phyloP scores from a whole-genome alignment of 371 early-diverging fungal genomes.

The Massospora cicadina region DNA sequence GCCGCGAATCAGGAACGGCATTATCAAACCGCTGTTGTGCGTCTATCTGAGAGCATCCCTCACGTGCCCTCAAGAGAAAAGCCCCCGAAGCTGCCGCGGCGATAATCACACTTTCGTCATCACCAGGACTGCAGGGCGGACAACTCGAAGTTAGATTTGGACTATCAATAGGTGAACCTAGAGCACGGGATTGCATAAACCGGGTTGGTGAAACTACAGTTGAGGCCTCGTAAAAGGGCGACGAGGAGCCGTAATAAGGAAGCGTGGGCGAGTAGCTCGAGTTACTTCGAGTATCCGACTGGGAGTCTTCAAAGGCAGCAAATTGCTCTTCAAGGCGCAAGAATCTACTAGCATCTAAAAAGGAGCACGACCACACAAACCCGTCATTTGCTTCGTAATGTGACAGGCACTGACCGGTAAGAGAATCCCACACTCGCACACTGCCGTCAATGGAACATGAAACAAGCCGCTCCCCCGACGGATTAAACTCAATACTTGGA shows the following conservation, averaged over 20 bases:
- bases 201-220: background rate
- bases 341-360: background rate
- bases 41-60: slow-evolving; percentile 7
- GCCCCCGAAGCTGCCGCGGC: background rate
- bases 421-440: slow-evolving; percentile 28
- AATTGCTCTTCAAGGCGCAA: background rate
- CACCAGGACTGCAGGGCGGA: background rate
- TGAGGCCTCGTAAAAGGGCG: background rate
- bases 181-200: background rate
- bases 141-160: background rate
- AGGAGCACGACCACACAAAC: slow-evolving; percentile 4
- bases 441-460: slow-evolving; percentile 34
- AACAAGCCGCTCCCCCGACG: slow-evolving; percentile 29
- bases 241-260: too few relatives aligned
- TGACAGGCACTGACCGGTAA: slow-evolving; percentile 12
- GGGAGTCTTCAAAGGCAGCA: slow-evolving; percentile 6
- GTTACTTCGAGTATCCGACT: background rate
- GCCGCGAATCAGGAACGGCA: slow-evolving; percentile 5
- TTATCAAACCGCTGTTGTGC: background rate
- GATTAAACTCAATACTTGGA: slow-evolving; percentile 33
- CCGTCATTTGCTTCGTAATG: slow-evolving; percentile 10
- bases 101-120: background rate
- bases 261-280: background rate
- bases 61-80: background rate
- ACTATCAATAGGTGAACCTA: background rate